phyloP scores from a whole-genome alignment of 176 grass and related monocot species.

The Secale cereale region DNA sequence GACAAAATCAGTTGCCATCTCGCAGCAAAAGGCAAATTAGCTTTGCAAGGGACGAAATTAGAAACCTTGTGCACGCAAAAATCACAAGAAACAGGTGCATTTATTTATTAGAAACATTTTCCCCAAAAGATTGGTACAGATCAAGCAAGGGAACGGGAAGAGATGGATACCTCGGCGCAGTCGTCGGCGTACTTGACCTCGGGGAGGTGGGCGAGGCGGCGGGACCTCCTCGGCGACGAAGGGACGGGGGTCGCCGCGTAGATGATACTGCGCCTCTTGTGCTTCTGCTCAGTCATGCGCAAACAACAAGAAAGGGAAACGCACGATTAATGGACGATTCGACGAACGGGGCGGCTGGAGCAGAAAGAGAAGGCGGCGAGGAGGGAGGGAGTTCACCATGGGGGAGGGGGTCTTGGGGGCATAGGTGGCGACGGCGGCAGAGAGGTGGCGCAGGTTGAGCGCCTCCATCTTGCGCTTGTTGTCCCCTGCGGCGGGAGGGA shows the following conservation, averaged over 20 bases:
- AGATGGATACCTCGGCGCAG: constrained; percentile 40
- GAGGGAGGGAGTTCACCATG: background rate
- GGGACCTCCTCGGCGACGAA: too few relatives aligned
- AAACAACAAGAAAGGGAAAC: too few relatives aligned
- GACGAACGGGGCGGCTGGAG: too few relatives aligned
- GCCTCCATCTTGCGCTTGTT: constrained; percentile 97
- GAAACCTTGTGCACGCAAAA: background rate
- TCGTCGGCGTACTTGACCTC: too few relatives aligned
- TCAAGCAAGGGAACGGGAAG: background rate
- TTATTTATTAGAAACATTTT: background rate
- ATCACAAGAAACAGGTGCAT: background rate
- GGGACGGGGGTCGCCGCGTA: too few relatives aligned
- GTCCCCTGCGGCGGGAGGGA: too few relatives aligned
- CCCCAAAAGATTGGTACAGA: background rate
- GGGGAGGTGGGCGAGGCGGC: too few relatives aligned
- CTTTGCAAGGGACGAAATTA: background rate
- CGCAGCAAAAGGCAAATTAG: background rate
- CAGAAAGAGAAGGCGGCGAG: too few relatives aligned
- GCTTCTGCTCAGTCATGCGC: too few relatives aligned
- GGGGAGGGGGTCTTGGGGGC: constrained; percentile 69
- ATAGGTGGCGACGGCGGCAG: constrained; percentile 35
- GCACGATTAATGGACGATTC: too few relatives aligned
- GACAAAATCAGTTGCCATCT: background rate
- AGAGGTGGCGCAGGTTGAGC: constrained; percentile 86
- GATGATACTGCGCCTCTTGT: too few relatives aligned